Base-by-base conservation (phyloP, 257 asterid genomes). In the Perilla frutescens region DNA sequence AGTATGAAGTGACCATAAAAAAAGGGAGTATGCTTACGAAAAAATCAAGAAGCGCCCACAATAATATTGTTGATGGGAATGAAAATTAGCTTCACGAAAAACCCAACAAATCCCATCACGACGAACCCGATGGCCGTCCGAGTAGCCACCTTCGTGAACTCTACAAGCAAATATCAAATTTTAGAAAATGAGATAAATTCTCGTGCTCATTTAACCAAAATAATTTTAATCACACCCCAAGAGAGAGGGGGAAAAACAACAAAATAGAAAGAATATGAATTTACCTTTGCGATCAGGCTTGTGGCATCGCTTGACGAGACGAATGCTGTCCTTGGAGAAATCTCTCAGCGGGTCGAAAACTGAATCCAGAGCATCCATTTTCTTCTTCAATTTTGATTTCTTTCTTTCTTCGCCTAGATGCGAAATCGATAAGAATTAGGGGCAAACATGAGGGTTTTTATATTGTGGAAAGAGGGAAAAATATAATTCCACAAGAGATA, bases 251-350 rank as follows among this genome's bases (percentile, higher is more conserved):
- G 1, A 34, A 34, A 34, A 66, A n/a, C 14, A 72, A 1, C 26
- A 1, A 37, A 8, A 1, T 3, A 8, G 36, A 8, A 55, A 8
- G 26, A 47, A 39, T 40, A 14, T 20, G 0, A 20, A 20, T 20
- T 61, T 55, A 79, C 87, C 87, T 80, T 83, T 83, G 57, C 85
- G 85, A 80, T 83, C 87, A 13, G 83, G 85, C 81, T 80, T 83
- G 76, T 83, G 87, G 79, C 82, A 83, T 39, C 82, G 73, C 73
- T 81, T 81, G 69, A 78, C 85, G 14, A 78, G 81, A 66, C 85
- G 85, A 71, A 74, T 68, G 73, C 83, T 81, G 70, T 81, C 81
- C 81, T 79, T 82, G n/a, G 83, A 51, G 71, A 82, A 82, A 62
- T 79, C 86, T 68, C 86, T 75, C 11, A 79, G 64, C 37, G 83